phyloP scores from a whole-genome alignment of 805 yeast genomes.

The Metschnikowia continentalis region DNA sequence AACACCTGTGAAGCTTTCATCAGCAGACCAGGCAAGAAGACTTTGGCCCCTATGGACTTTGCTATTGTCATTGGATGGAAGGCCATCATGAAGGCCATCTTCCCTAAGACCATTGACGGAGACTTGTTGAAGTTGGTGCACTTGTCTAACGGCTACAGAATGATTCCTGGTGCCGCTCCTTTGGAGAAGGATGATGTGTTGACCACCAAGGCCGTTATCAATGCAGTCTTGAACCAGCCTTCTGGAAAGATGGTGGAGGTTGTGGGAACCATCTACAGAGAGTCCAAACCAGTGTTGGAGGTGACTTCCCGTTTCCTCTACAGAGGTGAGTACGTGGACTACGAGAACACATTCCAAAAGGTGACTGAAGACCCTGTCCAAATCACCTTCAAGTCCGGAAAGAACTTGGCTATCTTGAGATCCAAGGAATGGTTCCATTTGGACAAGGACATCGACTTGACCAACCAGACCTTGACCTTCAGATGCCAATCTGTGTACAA shows the following conservation, averaged over 20 bases:
- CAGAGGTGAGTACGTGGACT: constrained; percentile 88
- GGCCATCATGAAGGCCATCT: constrained; percentile 95
- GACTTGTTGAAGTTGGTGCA: constrained; percentile 92
- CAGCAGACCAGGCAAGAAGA: constrained; percentile 75
- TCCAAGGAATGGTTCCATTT: constrained; percentile 98
- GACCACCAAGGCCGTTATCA: constrained; percentile 75
- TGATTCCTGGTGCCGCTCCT: constrained; percentile 89
- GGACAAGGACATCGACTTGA: constrained; percentile 62
- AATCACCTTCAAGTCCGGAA: constrained; percentile 63
- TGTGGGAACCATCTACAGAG: constrained; percentile 79
- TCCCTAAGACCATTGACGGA: constrained; percentile 95
- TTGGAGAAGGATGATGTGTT: constrained; percentile 85
- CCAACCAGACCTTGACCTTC: constrained; percentile 79
- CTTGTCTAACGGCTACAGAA: constrained; percentile 88
- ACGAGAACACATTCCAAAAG: constrained; percentile 87
- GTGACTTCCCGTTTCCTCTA: constrained; percentile 93
- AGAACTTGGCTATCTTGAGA: constrained; percentile 88
- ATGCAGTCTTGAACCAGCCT: constrained; percentile 84
- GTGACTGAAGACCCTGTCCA: constrained; percentile 83
- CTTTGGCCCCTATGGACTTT: constrained; percentile 97
- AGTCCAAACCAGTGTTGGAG: constrained; percentile 79
- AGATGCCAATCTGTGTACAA: constrained; percentile 81
- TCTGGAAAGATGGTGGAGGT: constrained; percentile 96
- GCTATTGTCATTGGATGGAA: constrained; percentile 99
- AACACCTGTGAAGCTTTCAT: constrained; percentile 96